phyloP scores from a whole-genome alignment of 1,284 basidiomycete species.

The Cryptococcus sp. region DNA sequence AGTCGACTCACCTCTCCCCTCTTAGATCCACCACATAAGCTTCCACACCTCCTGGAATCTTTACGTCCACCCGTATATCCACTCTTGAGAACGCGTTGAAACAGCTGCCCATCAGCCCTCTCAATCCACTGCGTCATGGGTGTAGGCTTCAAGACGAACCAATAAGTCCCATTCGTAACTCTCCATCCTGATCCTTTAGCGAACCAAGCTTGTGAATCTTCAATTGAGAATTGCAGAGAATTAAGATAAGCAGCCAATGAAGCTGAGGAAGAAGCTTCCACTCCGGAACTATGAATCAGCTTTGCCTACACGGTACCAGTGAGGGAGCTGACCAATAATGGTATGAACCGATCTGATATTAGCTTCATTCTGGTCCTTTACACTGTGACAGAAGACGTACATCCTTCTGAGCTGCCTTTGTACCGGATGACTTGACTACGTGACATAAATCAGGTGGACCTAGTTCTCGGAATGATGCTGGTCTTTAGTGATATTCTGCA shows the following conservation, averaged over 20 bases:
- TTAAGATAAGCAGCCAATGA: constrained; percentile 98
- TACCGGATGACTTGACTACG: constrained; percentile 84
- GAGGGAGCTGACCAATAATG: constrained; percentile 59
- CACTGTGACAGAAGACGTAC: constrained; percentile 52
- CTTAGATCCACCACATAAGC: constrained; percentile 92
- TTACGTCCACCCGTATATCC: constrained; percentile 94
- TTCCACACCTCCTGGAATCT: constrained; percentile 94
- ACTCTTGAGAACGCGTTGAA: constrained; percentile 98
- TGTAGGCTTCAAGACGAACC: constrained; percentile 54
- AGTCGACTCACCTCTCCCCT: constrained; percentile 82
- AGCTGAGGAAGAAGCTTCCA: constrained; percentile 95
- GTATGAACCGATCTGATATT: constrained; percentile 74
- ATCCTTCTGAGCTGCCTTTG: constrained; percentile 72
- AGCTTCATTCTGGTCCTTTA: not conserved
- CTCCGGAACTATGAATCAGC: constrained; percentile 66
- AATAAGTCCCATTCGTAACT: constrained; percentile 89
- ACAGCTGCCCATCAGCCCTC: constrained; percentile 57
- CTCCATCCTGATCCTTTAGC: constrained; percentile 83
- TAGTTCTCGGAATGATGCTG: constrained; percentile 90
- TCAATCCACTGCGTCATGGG: not conserved
- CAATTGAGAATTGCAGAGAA: constrained; percentile 90
- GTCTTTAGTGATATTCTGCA: not conserved
- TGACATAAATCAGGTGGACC: constrained; percentile 96
- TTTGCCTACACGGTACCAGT: not conserved
- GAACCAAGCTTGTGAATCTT: constrained; percentile 90